Evolutionary conservation across 106 monocot species (phyloP).

Genomic region (Allium sativum): DNA sequence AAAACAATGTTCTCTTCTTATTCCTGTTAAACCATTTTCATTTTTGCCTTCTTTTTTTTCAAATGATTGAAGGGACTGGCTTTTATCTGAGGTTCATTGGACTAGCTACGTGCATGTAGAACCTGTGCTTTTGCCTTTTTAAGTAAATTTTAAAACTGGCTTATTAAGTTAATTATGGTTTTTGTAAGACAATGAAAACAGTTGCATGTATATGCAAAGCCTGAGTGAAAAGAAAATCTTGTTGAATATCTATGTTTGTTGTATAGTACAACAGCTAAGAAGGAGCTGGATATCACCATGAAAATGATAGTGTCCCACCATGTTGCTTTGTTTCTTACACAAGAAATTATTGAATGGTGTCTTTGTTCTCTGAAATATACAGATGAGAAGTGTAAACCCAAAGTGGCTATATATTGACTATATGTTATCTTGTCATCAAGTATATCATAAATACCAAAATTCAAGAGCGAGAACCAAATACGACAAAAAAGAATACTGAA

Average conservation of each 20-base stretch:
- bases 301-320: conserved; percentile 3
- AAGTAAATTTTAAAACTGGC: not conserved
- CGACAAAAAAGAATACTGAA: no score
- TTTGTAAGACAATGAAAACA: not conserved
- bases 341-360: not conserved
- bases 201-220: not conserved
- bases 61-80: conserved; percentile 4
- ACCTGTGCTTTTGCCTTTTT: not conserved
- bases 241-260: not conserved
- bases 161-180: conserved; percentile 2
- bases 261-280: not conserved
- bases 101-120: not conserved
- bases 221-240: not conserved
- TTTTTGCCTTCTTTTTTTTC: not conserved
- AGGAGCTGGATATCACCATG: conserved; percentile 3
- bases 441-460: no score
- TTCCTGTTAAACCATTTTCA: not conserved
- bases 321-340: conserved; percentile 8
- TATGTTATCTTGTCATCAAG: no score
- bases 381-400: not conserved
- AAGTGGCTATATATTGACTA: not conserved
- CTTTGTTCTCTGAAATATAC: conserved; percentile 3
- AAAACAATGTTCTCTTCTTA: no score
- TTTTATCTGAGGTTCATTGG: not conserved
- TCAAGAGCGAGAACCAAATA: no score